A percentile compares a stretch with the other conserved stretches of the same genome.
Conservation (phyloP, 1,284 basidiomycete genomes). For the Boletus smithii region DNA sequence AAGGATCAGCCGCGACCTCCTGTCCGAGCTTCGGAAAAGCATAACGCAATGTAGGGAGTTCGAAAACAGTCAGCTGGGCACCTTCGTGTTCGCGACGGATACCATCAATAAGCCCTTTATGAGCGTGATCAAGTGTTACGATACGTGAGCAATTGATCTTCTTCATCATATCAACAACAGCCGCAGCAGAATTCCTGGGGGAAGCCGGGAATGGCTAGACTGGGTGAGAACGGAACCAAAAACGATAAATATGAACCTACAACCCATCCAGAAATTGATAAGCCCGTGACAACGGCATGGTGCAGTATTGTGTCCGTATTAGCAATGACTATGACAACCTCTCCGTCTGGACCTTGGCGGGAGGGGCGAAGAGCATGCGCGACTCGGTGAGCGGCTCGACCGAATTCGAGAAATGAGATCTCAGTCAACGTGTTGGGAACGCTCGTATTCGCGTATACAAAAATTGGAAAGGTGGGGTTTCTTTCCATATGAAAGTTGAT, state of each 20-base stretch:
- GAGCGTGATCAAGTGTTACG: conserved; percentile 28
- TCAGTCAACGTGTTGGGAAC: neutral
- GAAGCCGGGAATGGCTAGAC: conserved; percentile 38
- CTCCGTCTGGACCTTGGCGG: conserved; percentile 26
- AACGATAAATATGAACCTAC: conserved; percentile 13
- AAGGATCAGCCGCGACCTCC: conserved; percentile 27
- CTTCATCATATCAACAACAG: conserved; percentile 31
- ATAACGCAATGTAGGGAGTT: conserved; percentile 30
- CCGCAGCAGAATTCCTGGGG: conserved; percentile 32
- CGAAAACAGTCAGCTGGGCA: conserved; percentile 15
- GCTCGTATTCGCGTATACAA: conserved; percentile 16
- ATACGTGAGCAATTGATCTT: conserved; percentile 32
- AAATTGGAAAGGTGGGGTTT: conserved; percentile 26
- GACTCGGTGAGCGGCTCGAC: conserved; percentile 33
- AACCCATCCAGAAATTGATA: conserved; percentile 33
- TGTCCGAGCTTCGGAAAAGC: conserved; percentile 35
- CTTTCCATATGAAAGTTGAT: conserved; percentile 32
- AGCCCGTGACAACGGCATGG: conserved; percentile 30
- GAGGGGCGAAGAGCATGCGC: conserved; percentile 30
- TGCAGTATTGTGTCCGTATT: conserved; percentile 36
- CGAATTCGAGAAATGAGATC: conserved; percentile 27
- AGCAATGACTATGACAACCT: conserved; percentile 35
- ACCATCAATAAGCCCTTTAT: conserved; percentile 26
- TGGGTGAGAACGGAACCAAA: neutral
- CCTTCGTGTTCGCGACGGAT: conserved; percentile 15